Evolutionary conservation across 75 land plant species (phyloP), one percentile per base, ranked within the genome.

Genomic region (Cunninghamia lanceolata): DNA sequence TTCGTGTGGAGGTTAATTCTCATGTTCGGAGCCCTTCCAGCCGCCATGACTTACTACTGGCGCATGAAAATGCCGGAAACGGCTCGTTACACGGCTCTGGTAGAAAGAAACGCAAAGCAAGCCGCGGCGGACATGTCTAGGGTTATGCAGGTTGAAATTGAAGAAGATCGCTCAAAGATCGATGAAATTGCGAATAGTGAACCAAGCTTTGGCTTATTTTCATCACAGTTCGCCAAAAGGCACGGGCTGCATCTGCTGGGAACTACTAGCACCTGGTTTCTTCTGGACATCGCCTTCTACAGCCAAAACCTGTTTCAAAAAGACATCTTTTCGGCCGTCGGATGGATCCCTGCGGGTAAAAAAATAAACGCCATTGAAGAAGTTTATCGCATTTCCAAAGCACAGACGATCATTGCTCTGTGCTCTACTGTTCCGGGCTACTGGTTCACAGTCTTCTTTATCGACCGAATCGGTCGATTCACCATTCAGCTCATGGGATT

Each of bases 401-500:
- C 92, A 0, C 92, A 91, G 82, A 35, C 92, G 5, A 85, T 91
- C 59, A 89, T 91, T 76, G 91, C 91, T 53, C 86, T 89, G 9
- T 89, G 88, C 83, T 74, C 86, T 25, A 91, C 90, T 1, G 88
- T 91, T 9, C 92, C 92, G 0, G 92, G 92, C 38, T 91, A 91
- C 88, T 91, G 92, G 92, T 86, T 91, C 68, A 91, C 92, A 0
- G 92, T 91, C 19, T 75, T 82, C 28, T 35, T 89, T 66, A 91
- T 91, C 42, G 92, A 92, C 83, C 39, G 17, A 38, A 88, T 89
- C 59, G 91, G 94, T 13, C 63, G 94, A 9, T 88, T 87, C 68
- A 46, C 53, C 30, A 93, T 91, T 82, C 93, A 93, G 84, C 45
- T 91, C 38, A 84, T 85, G 73, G 93, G 93, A 21, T 92, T 91